Base-by-base conservation (phyloP, 306 rosid species). In the Arachis stenosperma region DNA sequence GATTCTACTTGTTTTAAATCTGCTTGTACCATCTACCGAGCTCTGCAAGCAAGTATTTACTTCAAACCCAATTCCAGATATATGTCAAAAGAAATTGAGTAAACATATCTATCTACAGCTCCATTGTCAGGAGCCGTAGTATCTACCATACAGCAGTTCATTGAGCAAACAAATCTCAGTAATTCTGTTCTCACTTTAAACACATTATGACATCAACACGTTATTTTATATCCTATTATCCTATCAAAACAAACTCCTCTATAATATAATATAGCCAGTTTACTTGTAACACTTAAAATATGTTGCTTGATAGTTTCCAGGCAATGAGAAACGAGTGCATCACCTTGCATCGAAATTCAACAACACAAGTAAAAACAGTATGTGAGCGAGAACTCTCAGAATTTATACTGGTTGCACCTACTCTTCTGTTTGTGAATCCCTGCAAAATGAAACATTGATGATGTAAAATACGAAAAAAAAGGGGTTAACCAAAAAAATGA, bases 341-440 rank as follows among this genome's bases (percentile, higher is more conserved):
- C 84, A 95, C 99, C 98, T 92, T 95, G 90, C 86, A 85, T 78
- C 88, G 96, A 59, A 98, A 95, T 86, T 92, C 97, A 12, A 95
- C 89, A 75, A 95, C 96, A 81, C 99, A 95, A 50, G 95, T 90
- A 55, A 95, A 95, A 84, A 95, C 99, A 78, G 99, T 95, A 74
- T 95, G 99, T 42, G 99, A 95, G 53, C 99, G 97, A 50, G 99
- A 95, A 85, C 99, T 95, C 86, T 95, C 99, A 50, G 98, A 87
- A 82, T 95, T 95, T 75, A 95, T 86, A 78, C 98, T 92, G 65
- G 99, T 95, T 80, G 97, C 91, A 76, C 99, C 98, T 46, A 87
- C 83, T 82, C 99, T 92, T 83, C 98, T 90, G 83, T 95, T 92
- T 46, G 96, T 88, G 75, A 92, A 70, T 54, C 99, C 99, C 99